Evolutionary conservation across 805 yeast genomes (phyloP).

Genomic region (Starmerella cellae): DNA sequence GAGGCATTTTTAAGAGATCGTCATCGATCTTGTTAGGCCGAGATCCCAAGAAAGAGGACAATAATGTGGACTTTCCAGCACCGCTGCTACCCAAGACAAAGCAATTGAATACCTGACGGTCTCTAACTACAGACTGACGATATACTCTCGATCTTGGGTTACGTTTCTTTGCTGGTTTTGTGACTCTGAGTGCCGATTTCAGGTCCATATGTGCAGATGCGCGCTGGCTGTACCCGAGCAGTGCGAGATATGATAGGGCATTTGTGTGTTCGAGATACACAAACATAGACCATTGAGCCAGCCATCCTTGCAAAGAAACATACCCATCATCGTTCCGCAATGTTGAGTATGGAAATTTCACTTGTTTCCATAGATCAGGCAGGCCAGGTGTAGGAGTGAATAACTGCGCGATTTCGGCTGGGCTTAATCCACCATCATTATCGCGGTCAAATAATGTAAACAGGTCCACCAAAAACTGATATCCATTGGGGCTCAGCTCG

Average conservation of each 20-base stretch:
- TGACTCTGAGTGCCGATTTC: slow-evolving; percentile 53
- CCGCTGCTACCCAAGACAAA: slow-evolving; percentile 73
- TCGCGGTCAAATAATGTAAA: slow-evolving; percentile 82
- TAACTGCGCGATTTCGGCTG: slow-evolving; percentile 50
- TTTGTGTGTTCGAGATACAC: slow-evolving; percentile 73
- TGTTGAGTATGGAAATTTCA: slow-evolving; percentile 74
- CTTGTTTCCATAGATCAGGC: slow-evolving; percentile 74
- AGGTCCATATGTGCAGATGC: slow-evolving; percentile 24
- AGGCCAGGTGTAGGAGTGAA: slow-evolving; percentile 89
- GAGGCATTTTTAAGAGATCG: slow-evolving; percentile 32
- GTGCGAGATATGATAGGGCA: slow-evolving; percentile 78
- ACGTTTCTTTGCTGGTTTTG: slow-evolving; percentile 64
- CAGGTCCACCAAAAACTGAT: slow-evolving; percentile 78
- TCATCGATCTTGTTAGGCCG: background rate
- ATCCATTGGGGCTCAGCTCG: slow-evolving; percentile 85
- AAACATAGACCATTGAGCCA: slow-evolving; percentile 97
- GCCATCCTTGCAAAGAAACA: slow-evolving; percentile 94
- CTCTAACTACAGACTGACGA: slow-evolving; percentile 50
- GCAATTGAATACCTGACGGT: slow-evolving; percentile 86
- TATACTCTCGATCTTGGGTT: slow-evolving; percentile 52
- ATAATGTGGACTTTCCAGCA: slow-evolving; percentile 74
- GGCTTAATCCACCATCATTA: slow-evolving; percentile 89
- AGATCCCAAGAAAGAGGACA: slow-evolving; percentile 54
- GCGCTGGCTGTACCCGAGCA: slow-evolving; percentile 62
- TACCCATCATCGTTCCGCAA: slow-evolving; percentile 82